Percentiles rank a stretch among this genome's conserved stretches.
Conservation (phyloP, 2,329 filamentous ascomycete genomes). For the Hypoxylon sp. region DNA sequence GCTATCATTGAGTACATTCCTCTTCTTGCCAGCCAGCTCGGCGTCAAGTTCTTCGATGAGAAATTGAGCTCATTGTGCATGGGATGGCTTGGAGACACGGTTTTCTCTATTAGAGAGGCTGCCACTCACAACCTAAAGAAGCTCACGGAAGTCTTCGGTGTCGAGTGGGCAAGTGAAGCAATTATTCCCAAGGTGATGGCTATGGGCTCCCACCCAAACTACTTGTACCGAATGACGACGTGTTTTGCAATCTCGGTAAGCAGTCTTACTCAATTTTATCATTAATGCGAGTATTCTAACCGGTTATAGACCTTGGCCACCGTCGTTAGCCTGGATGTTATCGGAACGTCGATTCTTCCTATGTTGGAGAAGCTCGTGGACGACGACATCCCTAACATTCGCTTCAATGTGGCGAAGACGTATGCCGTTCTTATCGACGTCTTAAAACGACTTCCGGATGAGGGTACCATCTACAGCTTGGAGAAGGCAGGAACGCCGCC, state of each 20-base stretch:
- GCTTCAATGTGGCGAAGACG: slow-evolving; percentile 99
- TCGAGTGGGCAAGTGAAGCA: slow-evolving; percentile 95
- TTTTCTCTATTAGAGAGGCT: slow-evolving; percentile 98
- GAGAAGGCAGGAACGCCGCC: slow-evolving; percentile 79
- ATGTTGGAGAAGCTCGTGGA: slow-evolving; percentile 95
- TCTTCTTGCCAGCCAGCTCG: slow-evolving; percentile 92
- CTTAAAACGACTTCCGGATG: slow-evolving; percentile 89
- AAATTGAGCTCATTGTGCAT: slow-evolving; percentile 96
- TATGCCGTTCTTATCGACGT: slow-evolving; percentile 91
- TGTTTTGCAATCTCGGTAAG: slow-evolving; percentile 98
- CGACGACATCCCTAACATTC: slow-evolving; percentile 98
- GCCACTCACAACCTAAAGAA: slow-evolving; percentile 98
- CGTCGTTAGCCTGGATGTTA: slow-evolving; percentile 93
- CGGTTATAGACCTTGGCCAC: slow-evolving; percentile 84
- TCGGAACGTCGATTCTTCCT: slow-evolving; percentile 91
- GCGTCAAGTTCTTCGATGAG: slow-evolving; percentile 98
- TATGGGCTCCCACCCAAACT: slow-evolving; percentile 98
- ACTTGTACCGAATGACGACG: slow-evolving; percentile 99
- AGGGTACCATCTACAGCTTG: slow-evolving; percentile 86
- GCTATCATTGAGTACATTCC: slow-evolving; percentile 99
- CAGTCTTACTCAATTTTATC: slow-evolving; percentile 46
- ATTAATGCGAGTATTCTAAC: slow-evolving; percentile 25
- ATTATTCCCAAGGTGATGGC: slow-evolving; percentile 99
- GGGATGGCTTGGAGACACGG: slow-evolving; percentile 98
- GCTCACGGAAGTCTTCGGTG: slow-evolving; percentile 97